Percentiles rank a stretch among this genome's conserved stretches.
phyloP scores from a whole-genome alignment of 2,329 filamentous ascomycete genomes.

The Penicillium sp. region DNA sequence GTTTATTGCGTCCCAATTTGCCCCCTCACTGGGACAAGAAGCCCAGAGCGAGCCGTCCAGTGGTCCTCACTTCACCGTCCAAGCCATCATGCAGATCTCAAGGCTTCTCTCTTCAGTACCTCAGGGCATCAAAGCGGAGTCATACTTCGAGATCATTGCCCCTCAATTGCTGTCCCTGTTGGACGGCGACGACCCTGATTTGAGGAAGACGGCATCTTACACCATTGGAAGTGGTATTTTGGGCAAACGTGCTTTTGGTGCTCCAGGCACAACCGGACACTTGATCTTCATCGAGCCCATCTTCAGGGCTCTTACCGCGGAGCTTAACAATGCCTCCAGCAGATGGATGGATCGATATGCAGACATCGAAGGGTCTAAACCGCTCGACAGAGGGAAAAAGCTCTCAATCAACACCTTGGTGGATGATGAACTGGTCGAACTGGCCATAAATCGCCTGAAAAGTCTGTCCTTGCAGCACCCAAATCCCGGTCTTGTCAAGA shows the following conservation, averaged over 20 bases:
- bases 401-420: slow-evolving; percentile 22
- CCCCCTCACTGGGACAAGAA: slow-evolving; percentile 39
- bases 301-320: slow-evolving; percentile 38
- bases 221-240: slow-evolving; percentile 45
- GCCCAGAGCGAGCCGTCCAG: slow-evolving; percentile 28
- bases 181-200: slow-evolving; percentile 40
- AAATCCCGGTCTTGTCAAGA: slow-evolving; percentile 44
- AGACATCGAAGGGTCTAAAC: slow-evolving; percentile 13
- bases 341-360: slow-evolving; percentile 31
- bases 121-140: slow-evolving; percentile 32
- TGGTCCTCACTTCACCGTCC: slow-evolving; percentile 43
- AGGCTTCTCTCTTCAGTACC: slow-evolving; percentile 44
- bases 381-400: background rate
- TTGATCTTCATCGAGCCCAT: slow-evolving; percentile 43
- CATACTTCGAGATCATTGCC: slow-evolving; percentile 41
- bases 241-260: slow-evolving; percentile 40
- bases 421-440: slow-evolving; percentile 24
- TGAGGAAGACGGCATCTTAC: slow-evolving; percentile 44
- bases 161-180: slow-evolving; percentile 42
- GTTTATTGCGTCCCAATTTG: slow-evolving; percentile 44
- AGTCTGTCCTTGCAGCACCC: slow-evolving; percentile 42
- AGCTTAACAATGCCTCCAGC: slow-evolving; percentile 24
- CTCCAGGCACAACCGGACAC: slow-evolving; percentile 41
- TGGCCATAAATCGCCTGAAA: slow-evolving; percentile 37
- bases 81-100: slow-evolving; percentile 46